Conservation (phyloP, 805 yeast genomes). For the Suhomyces prunicola region DNA sequence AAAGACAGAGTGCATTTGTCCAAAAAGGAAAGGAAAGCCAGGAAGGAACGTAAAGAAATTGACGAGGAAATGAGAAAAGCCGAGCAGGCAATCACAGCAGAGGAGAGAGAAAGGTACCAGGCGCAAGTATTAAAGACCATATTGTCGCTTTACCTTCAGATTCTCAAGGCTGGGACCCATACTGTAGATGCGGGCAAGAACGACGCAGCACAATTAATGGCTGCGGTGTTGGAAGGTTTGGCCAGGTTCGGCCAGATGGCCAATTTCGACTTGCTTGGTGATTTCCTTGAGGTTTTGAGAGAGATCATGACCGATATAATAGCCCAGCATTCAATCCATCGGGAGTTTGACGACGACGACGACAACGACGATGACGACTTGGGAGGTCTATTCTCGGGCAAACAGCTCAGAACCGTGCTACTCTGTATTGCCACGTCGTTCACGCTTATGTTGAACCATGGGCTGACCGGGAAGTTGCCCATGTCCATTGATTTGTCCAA, state of each 20-base stretch:
- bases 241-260: slow-evolving; percentile 90
- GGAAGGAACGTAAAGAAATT: slow-evolving; percentile 82
- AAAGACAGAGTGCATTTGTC: slow-evolving; percentile 88
- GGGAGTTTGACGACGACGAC: slow-evolving; percentile 14
- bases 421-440: slow-evolving; percentile 88
- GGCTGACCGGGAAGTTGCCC: slow-evolving; percentile 54
- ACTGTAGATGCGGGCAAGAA: slow-evolving; percentile 39
- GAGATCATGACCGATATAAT: slow-evolving; percentile 64
- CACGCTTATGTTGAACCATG: slow-evolving; percentile 74
- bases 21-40: slow-evolving; percentile 82
- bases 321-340: slow-evolving; percentile 40
- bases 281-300: slow-evolving; percentile 81
- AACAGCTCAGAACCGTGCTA: slow-evolving; percentile 66
- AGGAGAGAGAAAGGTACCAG: slow-evolving; percentile 82
- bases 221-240: slow-evolving; percentile 86
- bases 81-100: slow-evolving; percentile 80
- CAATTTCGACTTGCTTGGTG: slow-evolving; percentile 89
- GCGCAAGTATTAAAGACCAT: slow-evolving; percentile 76
- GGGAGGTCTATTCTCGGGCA: slow-evolving; percentile 31
- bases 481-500: slow-evolving; percentile 68
- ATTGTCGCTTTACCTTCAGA: slow-evolving; percentile 71
- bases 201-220: slow-evolving; percentile 56
- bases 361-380: slow-evolving; percentile 19
- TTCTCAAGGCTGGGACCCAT: slow-evolving; percentile 50
- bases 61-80: slow-evolving; percentile 88